A percentile compares a stretch with the other conserved stretches of the same genome.
Evolutionary conservation across 2,329 filamentous ascomycete species (phyloP).

Genomic region (Orbilia oligospora): DNA sequence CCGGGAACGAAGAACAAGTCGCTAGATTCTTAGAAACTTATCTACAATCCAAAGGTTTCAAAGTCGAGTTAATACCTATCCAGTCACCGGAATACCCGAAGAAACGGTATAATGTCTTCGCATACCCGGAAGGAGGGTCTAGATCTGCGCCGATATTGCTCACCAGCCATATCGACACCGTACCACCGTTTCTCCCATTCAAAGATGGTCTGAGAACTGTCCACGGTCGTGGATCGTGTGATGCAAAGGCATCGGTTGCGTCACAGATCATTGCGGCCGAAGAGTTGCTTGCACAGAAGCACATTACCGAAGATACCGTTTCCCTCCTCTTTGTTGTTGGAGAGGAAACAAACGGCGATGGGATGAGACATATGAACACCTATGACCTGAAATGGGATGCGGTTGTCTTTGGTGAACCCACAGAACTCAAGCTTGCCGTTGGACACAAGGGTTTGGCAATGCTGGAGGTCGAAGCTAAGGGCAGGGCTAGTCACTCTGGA

Average conservation of each 20-base stretch:
- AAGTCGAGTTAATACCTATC: slow-evolving; percentile 74
- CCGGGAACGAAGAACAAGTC: slow-evolving; percentile 77
- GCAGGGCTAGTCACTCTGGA: slow-evolving; percentile 87
- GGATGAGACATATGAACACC: slow-evolving; percentile 76
- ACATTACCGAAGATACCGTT: slow-evolving; percentile 69
- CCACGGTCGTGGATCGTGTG: slow-evolving; percentile 81
- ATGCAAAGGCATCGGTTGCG: slow-evolving; percentile 79
- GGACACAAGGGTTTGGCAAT: slow-evolving; percentile 90
- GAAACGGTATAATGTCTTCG: slow-evolving; percentile 81
- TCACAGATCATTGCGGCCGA: slow-evolving; percentile 80
- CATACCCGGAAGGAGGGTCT: slow-evolving; percentile 71
- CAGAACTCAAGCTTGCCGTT: slow-evolving; percentile 85
- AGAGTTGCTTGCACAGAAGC: slow-evolving; percentile 69
- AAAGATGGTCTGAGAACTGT: slow-evolving; percentile 70
- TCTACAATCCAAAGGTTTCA: slow-evolving; percentile 75
- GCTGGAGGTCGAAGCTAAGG: slow-evolving; percentile 77
- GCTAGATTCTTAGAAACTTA: slow-evolving; percentile 79
- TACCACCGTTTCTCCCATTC: slow-evolving; percentile 81
- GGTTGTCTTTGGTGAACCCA: slow-evolving; percentile 93
- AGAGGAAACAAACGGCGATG: slow-evolving; percentile 84
- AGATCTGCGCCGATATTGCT: slow-evolving; percentile 75
- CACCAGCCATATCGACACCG: slow-evolving; percentile 85
- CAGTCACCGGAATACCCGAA: slow-evolving; percentile 64
- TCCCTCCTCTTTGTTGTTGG: slow-evolving; percentile 81
- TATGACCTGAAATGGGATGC: slow-evolving; percentile 74